These are phyloP conservation scores for Lagenaria siceraria DNA, from an alignment of 306 rosid genomes.

Conservation along the genomic window DNA sequence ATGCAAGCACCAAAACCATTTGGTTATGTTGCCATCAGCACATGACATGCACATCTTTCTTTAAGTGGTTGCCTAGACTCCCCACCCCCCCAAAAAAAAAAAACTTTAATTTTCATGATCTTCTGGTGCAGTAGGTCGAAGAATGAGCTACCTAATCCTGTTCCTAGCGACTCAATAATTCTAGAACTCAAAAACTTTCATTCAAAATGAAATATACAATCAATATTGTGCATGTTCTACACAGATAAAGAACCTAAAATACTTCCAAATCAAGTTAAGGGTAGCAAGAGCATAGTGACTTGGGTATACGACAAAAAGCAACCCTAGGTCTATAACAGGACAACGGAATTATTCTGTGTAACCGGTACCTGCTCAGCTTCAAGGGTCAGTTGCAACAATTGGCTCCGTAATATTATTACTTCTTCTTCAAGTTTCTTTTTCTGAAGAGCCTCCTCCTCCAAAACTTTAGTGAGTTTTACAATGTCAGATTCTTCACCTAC, in stretches of 20 bases:
- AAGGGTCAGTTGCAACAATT: slow-evolving; percentile 61
- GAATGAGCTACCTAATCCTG: not conserved
- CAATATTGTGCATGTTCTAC: not conserved
- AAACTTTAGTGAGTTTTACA: slow-evolving; percentile 38
- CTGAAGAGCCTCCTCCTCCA: slow-evolving; percentile 67
- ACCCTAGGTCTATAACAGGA: not conserved
- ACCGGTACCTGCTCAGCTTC: slow-evolving; percentile 82
- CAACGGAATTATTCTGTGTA: not conserved
- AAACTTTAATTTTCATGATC: not conserved
- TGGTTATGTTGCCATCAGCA: not conserved
- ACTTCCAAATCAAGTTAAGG: not conserved
- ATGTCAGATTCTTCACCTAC: slow-evolving; percentile 52
- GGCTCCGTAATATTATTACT: slow-evolving; percentile 64
- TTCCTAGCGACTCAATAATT: not conserved
- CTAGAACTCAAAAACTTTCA: not conserved
- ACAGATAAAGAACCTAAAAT: not conserved
- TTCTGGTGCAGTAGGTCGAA: not conserved
- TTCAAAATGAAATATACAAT: not conserved
- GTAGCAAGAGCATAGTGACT: not conserved
- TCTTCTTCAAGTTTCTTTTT: slow-evolving; percentile 87
- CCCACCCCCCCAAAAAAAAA: not conserved
- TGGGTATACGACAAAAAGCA: not conserved
- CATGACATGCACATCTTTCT: not conserved
- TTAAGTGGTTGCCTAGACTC: not conserved
- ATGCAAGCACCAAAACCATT: slow-evolving; percentile 12